Base-by-base conservation (phyloP, 805 yeast genomes). In the Metschnikowia lachancei region DNA sequence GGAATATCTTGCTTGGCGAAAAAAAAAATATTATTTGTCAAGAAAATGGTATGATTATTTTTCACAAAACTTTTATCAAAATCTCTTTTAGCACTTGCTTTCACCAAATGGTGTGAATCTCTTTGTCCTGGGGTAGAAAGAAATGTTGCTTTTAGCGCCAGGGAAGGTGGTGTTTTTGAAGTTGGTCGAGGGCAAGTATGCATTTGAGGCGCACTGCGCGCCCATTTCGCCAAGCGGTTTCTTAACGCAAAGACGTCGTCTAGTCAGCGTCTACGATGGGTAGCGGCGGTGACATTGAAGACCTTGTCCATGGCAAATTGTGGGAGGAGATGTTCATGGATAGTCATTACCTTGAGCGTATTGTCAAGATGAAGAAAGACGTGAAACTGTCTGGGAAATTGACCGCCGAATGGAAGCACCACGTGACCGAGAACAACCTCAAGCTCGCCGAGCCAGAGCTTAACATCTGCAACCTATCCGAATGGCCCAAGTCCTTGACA, bases 301-400 rank as follows among this genome's bases (percentile, higher is more conserved):
- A 82, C 59, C 67, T 72, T 22, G 72, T 89, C 61, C 81, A 90
- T 17, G 72, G 82, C 1, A 81, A 80, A 55, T 67, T 90, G 32
- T 80, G 83, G 53, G 83, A 80, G 53, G 96, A 87, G 59, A 75
- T 86, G 58, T 96, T 97, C 0, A 36, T 47, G 48, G 56, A 56
- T 28, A 75, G 86, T 2, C 77, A 89, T 0, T 85, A 87, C 44
- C 82, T 96, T 0, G 78, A 87, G 3, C 85, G 85, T 55, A 72
- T 91, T 28, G 90, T 88, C 59, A 89, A 87, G 36, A 91, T 91
- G 97, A 81, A 88, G 53, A 78, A 83, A 57, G 97, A 91, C 59
- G 81, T 89, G 38, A 78, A 78, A 40, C 69, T 63, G 67, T 69
- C 75, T 6, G 56, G 58, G 24, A 72, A 69, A 24, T 47, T 70